Evolutionary conservation across 2,329 filamentous ascomycete species (phyloP), one percentile per base, ranked within the genome.

Genomic region (Salinomyces thailandicus): DNA sequence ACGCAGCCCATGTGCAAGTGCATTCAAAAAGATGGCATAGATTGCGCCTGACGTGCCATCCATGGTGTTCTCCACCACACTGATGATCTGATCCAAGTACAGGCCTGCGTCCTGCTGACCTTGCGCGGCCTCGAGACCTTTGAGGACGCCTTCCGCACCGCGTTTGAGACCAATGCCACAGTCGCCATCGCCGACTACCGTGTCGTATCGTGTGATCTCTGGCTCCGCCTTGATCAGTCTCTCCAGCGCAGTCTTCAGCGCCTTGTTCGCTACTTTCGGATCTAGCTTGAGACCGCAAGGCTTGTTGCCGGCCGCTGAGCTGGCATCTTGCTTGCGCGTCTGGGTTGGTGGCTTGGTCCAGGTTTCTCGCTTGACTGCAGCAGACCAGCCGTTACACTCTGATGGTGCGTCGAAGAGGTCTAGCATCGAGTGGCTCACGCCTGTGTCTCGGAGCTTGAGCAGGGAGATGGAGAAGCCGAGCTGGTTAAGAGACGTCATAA

Each of bases 11-110:
- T 81, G 75, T 15, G 84, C 77, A 5, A 94, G 76, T 0, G 85
- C 78, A 57, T 93, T 93, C 42, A 94, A 69, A 69, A 93, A 94
- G 58, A 95, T 94, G 53, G 85, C 81, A 56, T 83, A 84, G 37
- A 85, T 71, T 16, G 80, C 81, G n/a, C 80, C 80, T 1, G 76
- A 81, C 2, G 80, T 85, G 33, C 80, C 81, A 53, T 83, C 80
- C 79, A 85, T 84, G 39, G 65, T 73, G 27, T 69, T 71, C 55
- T 85, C 80, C 12, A 84, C 75, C 2, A 78, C 68, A 18, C 68
- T 68, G 38, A 74, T 74, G 45, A 81, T 75, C 40, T 66, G 66
- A 50, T 72, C 67, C 32, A 83, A 57, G 41, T 77, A 73, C 32
- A 72, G 59, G 8, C 78, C 69, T 11, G 71, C 65, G 51, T 83